phyloP scores from a whole-genome alignment of 1,139 yeast species.

The Debaryomycetaceae sp. region DNA sequence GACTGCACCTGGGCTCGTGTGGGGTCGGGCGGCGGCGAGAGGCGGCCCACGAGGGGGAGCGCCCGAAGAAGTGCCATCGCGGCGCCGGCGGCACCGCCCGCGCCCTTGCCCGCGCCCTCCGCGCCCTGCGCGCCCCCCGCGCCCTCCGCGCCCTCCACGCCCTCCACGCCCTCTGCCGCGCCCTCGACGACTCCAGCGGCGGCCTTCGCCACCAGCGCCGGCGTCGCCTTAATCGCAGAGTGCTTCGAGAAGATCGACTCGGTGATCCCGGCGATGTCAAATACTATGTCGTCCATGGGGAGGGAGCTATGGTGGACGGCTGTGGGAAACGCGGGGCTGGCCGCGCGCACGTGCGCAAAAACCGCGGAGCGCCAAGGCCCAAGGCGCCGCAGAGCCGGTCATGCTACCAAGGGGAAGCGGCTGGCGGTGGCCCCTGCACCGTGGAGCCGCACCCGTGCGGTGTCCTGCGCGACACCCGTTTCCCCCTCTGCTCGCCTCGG shows the following conservation, averaged over 20 bases:
- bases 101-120: not conserved
- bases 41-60: slow-evolving; percentile 25
- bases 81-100: not conserved
- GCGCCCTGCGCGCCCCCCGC: not conserved
- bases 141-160: not conserved
- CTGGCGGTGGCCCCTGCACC: no score
- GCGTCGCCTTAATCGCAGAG: slow-evolving; percentile 5
- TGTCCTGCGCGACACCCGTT: no score
- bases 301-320: no score
- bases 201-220: slow-evolving; percentile 1
- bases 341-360: no score
- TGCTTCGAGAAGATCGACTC: slow-evolving; percentile 9
- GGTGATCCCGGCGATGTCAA: slow-evolving; percentile 7
- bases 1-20: slow-evolving; percentile 21
- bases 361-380: no score
- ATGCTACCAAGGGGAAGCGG: no score
- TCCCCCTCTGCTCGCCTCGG: no score
- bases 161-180: not conserved
- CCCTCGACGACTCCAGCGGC: not conserved
- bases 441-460: no score
- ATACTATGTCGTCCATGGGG: slow-evolving; percentile 6
- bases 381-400: no score
- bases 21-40: slow-evolving; percentile 25
- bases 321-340: not conserved
- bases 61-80: slow-evolving; percentile 6